A percentile compares a stretch with the other conserved stretches of the same genome.
These are phyloP conservation scores for Xerophyta viscosa DNA, from an alignment of 106 monocot species.

Conservation along the genomic window DNA sequence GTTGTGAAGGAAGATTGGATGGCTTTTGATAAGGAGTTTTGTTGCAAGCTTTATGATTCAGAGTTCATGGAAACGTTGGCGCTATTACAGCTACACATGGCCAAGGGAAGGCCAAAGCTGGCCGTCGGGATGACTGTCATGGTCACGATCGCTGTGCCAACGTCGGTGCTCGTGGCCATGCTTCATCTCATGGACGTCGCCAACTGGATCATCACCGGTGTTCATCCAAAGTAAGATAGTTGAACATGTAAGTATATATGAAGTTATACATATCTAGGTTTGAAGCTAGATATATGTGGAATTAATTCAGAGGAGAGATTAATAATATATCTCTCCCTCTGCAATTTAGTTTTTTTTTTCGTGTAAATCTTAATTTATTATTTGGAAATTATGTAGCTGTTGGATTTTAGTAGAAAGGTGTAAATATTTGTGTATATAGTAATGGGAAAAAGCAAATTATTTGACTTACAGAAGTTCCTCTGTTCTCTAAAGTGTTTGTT, in stretches of 20 bases:
- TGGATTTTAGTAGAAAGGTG: no score
- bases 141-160: not conserved
- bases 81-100: not conserved
- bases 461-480: no score
- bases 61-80: not conserved
- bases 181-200: slow-evolving; percentile 3
- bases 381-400: no score
- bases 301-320: not conserved
- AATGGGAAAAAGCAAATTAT: no score
- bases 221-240: not conserved
- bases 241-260: no score
- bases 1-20: slow-evolving; percentile 1
- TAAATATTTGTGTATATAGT: no score
- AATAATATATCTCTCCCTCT: no score
- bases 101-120: not conserved
- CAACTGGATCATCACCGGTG: not conserved
- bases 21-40: slow-evolving; percentile 5
- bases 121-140: not conserved
- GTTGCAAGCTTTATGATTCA: slow-evolving; percentile 1
- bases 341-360: no score
- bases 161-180: not conserved
- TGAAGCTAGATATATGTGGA: no score
- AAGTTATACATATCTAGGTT: no score
- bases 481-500: no score
- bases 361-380: no score